Evolutionary conservation across 371 early-diverging fungal species (phyloP).

Genomic region (Synchytrium microbalum): DNA sequence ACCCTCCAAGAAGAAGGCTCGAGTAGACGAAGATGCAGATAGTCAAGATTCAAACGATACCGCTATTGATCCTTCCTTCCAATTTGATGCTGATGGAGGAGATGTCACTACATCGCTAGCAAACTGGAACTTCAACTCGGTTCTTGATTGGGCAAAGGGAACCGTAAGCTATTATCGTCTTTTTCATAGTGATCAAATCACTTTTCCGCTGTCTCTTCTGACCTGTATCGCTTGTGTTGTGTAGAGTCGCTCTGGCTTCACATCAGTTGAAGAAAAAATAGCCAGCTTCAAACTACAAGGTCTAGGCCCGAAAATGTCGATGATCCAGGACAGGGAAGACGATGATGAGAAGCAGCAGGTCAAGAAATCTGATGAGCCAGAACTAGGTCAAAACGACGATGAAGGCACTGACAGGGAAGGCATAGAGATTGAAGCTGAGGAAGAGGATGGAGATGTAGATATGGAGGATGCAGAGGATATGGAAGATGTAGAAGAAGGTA

Average conservation of each 20-base stretch:
- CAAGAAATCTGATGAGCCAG: neutral
- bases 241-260: neutral
- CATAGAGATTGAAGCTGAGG: conserved; percentile 6
- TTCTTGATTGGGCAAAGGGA: neutral
- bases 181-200: too few relatives aligned
- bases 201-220: too few relatives aligned
- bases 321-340: conserved; percentile 10
- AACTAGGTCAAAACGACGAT: neutral
- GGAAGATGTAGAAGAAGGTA: too few relatives aligned
- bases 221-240: neutral
- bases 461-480: neutral
- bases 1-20: neutral
- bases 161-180: neutral
- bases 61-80: neutral
- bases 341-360: conserved; percentile 5
- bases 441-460: conserved; percentile 8
- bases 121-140: neutral
- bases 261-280: neutral
- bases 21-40: neutral
- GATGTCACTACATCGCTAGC: neutral
- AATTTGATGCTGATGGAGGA: neutral
- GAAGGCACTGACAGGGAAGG: conserved; percentile 5
- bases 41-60: neutral
- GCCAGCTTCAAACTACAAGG: neutral
- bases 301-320: neutral